Conservation (phyloP, 441 rosid species). For the Croton setiger region DNA sequence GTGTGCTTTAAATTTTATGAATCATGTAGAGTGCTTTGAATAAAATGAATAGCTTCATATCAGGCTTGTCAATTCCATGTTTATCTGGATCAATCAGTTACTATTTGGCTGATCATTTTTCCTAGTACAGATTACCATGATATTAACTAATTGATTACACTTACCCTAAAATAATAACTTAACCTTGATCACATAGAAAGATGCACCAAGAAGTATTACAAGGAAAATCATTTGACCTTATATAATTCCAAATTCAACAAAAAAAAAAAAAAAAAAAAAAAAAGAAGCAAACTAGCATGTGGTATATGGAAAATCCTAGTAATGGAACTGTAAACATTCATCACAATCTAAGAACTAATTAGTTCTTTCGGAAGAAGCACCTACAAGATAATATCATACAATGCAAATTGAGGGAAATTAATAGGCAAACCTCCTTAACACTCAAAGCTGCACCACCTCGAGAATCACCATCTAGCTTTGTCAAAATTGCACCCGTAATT, state of each 20-base stretch:
- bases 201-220: background rate
- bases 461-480: constrained; percentile 98
- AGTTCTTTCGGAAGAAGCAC: constrained; percentile 2
- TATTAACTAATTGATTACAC: too few relatives aligned
- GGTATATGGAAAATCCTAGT: background rate
- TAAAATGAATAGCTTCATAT: too few relatives aligned
- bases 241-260: background rate
- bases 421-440: constrained; percentile 79
- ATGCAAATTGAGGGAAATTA: constrained; percentile 15
- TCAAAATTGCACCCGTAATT: constrained; percentile 96
- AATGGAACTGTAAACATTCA: background rate
- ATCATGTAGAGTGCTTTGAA: too few relatives aligned
- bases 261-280: background rate
- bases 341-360: background rate
- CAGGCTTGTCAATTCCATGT: too few relatives aligned
- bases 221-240: background rate
- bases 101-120: background rate
- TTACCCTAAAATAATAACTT: background rate
- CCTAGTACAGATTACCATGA: background rate
- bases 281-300: background rate
- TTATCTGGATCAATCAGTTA: background rate
- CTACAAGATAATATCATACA: background rate
- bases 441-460: constrained; percentile 99
- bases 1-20: background rate
- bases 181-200: background rate